These are phyloP conservation scores for Pulveroboletus sp. DNA, from an alignment of 768 basidiomycete genomes.

Conservation along the genomic window DNA sequence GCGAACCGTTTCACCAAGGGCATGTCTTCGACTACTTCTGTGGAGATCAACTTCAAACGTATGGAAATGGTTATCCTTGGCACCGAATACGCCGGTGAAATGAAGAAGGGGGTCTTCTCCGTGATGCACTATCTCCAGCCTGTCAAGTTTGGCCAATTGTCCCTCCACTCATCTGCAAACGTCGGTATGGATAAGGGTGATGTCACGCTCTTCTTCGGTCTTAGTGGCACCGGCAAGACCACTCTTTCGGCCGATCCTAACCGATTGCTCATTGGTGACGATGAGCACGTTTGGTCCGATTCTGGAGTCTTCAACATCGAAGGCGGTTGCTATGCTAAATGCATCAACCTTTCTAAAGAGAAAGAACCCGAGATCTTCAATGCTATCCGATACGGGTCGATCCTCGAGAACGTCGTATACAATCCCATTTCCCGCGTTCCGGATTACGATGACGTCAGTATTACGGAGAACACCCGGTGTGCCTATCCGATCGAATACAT, in stretches of 20 bases:
- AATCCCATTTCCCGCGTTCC: conserved; percentile 75
- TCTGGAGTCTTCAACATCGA: conserved; percentile 99
- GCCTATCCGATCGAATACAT: conserved; percentile 99
- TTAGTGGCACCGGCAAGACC: conserved; percentile 98
- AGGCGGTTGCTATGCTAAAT: conserved; percentile 98
- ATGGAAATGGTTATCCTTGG: conserved; percentile 99
- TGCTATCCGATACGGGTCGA: conserved; percentile 92
- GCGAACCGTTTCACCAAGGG: conserved; percentile 99
- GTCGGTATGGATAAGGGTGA: conserved; percentile 85
- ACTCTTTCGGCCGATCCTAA: conserved; percentile 95
- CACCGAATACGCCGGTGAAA: conserved; percentile 97
- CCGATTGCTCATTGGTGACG: conserved; percentile 94
- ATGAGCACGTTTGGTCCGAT: conserved; percentile 99
- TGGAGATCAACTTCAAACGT: conserved; percentile 99
- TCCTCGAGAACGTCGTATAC: conserved; percentile 99
- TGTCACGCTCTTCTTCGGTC: conserved; percentile 98
- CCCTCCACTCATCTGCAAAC: conserved; percentile 97
- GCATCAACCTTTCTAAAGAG: conserved; percentile 92
- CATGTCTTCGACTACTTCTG: conserved; percentile 98
- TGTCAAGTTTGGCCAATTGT: conserved; percentile 96
- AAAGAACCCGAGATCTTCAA: conserved; percentile 98
- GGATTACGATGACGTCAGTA: conserved; percentile 94
- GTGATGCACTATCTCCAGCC: conserved; percentile 99
- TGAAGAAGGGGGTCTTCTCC: conserved; percentile 99
- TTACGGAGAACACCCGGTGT: conserved; percentile 99